Percentiles rank a stretch among this genome's conserved stretches.
Conservation (phyloP, 768 basidiomycete genomes). For the Kwoniella sp. region DNA sequence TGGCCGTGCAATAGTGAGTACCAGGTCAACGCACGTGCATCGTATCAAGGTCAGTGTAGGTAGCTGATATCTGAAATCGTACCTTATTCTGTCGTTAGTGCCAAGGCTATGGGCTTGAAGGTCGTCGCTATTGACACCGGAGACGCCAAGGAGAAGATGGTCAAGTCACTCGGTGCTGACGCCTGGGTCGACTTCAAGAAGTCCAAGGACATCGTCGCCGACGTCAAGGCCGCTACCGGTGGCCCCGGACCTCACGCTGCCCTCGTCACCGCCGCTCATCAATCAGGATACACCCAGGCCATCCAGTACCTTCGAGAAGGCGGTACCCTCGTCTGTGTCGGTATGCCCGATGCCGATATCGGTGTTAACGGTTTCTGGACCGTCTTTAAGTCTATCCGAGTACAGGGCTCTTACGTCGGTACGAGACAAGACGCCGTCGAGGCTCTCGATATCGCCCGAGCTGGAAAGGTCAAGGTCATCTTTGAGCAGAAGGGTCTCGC, state of each 20-base stretch:
- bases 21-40: neutral
- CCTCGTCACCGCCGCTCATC: slow-evolving; percentile 55
- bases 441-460: slow-evolving; percentile 73
- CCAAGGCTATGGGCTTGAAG: slow-evolving; percentile 71
- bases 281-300: slow-evolving; percentile 59
- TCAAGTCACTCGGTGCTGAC: slow-evolving; percentile 68
- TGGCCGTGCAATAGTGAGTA: slow-evolving; percentile 71
- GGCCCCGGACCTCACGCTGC: slow-evolving; percentile 73
- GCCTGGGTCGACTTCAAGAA: slow-evolving; percentile 71
- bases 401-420: slow-evolving; percentile 58
- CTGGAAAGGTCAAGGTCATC: slow-evolving; percentile 64
- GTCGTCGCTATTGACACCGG: slow-evolving; percentile 83
- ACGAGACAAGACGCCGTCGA: slow-evolving; percentile 77
- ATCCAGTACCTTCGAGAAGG: slow-evolving; percentile 66
- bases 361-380: slow-evolving; percentile 58
- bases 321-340: slow-evolving; percentile 68
- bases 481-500: slow-evolving; percentile 27
- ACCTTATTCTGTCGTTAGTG: slow-evolving; percentile 45
- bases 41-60: neutral
- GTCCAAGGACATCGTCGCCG: slow-evolving; percentile 66
- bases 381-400: slow-evolving; percentile 54
- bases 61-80: neutral
- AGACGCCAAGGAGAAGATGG: slow-evolving; percentile 68
- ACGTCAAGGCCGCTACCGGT: slow-evolving; percentile 65
- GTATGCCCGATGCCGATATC: slow-evolving; percentile 63